Evolutionary conservation across 305 asterid genomes (phyloP), one percentile per base, ranked within the genome.

Genomic region (Rubia balearica): DNA sequence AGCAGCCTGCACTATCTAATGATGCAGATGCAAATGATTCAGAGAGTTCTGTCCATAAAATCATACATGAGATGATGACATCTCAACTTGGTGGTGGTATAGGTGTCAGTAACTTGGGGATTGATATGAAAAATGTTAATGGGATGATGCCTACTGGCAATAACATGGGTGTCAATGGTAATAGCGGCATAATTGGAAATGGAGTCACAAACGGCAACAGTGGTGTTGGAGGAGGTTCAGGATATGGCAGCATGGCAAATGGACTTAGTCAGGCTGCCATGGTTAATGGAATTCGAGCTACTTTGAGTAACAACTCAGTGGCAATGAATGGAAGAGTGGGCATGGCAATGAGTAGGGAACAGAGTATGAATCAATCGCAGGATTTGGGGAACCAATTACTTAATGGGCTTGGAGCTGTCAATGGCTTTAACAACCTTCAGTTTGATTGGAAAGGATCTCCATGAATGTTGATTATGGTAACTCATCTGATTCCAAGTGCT

Each of bases 371-470:
- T 74, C 86, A 87, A 53, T 94, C 85, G 57, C 98, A 86, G 80
- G 92, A 91, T 80, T 69, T 86, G 81, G 84, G 94, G 75, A 90
- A 84, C 82, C 99, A 91, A 77, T 82, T 89, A 81, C 90, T 91
- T 33, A 76, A 78, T 42, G 88, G 98, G 60, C 89, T 91, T 46
- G 97, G 97, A 74, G 86, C 90, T 7, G 90, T 77, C 36, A 84
- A 86, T 56, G 91, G 91, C 65, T 92, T 83, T 43, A 85, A 83
- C 43, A 85, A 86, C 80, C 89, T 88, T 77, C 96, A 85, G 12
- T 89, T 87, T 30, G 93, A 92, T 74, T 92, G 91, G 90, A 86
- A 87, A 78, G n/a, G 85, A 43, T 90, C 97, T 73, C 91, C 83
- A 19, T 82, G 68, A 69, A 9, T 21, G 65, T n/a, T 40, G 16